Conservation (phyloP, 225 moss, liverwort and hornwort species). For the Sphagnum contortum region DNA sequence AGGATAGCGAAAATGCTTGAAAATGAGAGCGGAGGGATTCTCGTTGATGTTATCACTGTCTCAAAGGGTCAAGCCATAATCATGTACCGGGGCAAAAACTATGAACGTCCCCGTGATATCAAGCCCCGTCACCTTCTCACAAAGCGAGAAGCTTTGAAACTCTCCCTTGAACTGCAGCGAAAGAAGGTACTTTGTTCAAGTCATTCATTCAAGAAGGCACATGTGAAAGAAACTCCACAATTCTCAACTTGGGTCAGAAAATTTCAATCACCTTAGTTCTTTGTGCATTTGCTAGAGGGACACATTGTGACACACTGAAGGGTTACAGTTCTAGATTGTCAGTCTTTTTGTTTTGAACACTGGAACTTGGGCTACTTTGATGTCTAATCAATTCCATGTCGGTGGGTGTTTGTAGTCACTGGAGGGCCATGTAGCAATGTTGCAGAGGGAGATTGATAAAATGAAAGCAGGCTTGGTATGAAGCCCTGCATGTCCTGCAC, state of each 20-base stretch:
- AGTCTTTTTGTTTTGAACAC: too few relatives aligned
- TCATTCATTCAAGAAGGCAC: too few relatives aligned
- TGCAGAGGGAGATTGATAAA: constrained; percentile 65
- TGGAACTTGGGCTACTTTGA: too few relatives aligned
- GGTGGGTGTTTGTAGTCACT: constrained; percentile 44
- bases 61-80: constrained; percentile 92
- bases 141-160: constrained; percentile 90
- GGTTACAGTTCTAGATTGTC: too few relatives aligned
- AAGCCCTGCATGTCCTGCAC: not conserved
- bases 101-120: constrained; percentile 77
- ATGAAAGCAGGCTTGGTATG: constrained; percentile 85
- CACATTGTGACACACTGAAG: too few relatives aligned
- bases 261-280: too few relatives aligned
- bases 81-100: constrained; percentile 94
- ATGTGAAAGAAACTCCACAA: too few relatives aligned
- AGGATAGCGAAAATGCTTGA: constrained; percentile 79
- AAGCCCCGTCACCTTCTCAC: constrained; percentile 85
- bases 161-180: constrained; percentile 85
- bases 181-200: constrained; percentile 37
- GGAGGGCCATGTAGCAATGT: constrained; percentile 57
- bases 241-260: too few relatives aligned
- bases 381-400: too few relatives aligned
- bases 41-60: constrained; percentile 70
- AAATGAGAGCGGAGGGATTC: constrained; percentile 89
- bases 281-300: too few relatives aligned